phyloP scores from a whole-genome alignment of 164 flowering plant species.

The Nymphaea colorata region DNA sequence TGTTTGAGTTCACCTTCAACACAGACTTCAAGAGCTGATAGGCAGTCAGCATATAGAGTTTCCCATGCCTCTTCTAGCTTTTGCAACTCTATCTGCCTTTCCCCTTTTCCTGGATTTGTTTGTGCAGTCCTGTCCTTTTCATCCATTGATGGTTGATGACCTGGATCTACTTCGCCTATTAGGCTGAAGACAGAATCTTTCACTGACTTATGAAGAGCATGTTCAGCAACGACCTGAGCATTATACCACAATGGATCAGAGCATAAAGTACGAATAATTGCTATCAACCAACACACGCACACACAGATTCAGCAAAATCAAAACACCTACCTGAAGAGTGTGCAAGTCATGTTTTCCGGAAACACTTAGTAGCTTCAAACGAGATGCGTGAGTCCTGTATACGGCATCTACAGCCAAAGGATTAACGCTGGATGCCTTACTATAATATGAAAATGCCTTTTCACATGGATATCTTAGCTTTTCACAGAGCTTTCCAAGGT shows the following conservation, averaged over 20 bases:
- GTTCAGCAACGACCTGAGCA: slow-evolving; percentile 49
- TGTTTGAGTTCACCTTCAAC: slow-evolving; percentile 97
- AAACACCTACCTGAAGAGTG: slow-evolving; percentile 41
- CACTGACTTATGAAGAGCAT: slow-evolving; percentile 42
- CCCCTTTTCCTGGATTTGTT: slow-evolving; percentile 15
- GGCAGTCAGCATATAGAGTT: slow-evolving; percentile 76
- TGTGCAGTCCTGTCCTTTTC: slow-evolving; percentile 12
- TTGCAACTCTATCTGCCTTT: slow-evolving; percentile 17
- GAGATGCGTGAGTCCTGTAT: slow-evolving; percentile 97
- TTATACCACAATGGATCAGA: neutral
- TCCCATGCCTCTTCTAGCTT: slow-evolving; percentile 49
- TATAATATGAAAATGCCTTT: slow-evolving; percentile 61
- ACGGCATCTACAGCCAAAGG: slow-evolving; percentile 92
- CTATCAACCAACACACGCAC: too few relatives aligned
- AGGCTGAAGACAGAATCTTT: slow-evolving; percentile 37
- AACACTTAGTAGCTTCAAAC: slow-evolving; percentile 64
- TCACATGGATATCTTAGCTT: slow-evolving; percentile 67
- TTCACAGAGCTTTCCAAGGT: slow-evolving; percentile 84
- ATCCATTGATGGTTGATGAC: slow-evolving; percentile 13
- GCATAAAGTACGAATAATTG: too few relatives aligned
- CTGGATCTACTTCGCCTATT: slow-evolving; percentile 20
- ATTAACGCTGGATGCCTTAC: slow-evolving; percentile 67
- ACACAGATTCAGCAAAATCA: neutral
- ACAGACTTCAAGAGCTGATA: slow-evolving; percentile 75
- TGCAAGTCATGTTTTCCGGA: slow-evolving; percentile 51